Evolutionary conservation across 805 yeast genomes (phyloP).

Genomic region (Komagataella ulmi): DNA sequence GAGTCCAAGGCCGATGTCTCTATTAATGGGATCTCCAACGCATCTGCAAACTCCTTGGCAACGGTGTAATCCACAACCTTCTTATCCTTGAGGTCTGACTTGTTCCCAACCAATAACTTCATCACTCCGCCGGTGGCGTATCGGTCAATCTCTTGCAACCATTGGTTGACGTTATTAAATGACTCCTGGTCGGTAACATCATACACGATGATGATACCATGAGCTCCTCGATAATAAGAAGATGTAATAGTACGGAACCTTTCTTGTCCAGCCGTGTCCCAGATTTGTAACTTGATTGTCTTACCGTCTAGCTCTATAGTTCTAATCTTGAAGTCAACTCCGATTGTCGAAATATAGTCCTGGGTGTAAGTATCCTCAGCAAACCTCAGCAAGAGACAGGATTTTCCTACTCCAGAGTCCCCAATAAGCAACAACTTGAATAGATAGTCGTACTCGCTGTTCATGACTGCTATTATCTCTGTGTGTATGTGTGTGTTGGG

Average conservation of each 20-base stretch:
- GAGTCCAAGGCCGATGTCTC: conserved; percentile 94
- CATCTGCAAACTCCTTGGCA: conserved; percentile 96
- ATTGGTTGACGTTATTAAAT: conserved; percentile 91
- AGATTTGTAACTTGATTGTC: conserved; percentile 92
- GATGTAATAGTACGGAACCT: conserved; percentile 96
- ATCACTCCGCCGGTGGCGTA: conserved; percentile 96
- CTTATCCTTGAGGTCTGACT: conserved; percentile 87
- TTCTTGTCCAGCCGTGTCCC: conserved; percentile 99
- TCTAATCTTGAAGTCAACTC: conserved; percentile 88
- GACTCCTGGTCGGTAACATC: conserved; percentile 97
- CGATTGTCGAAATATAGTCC: conserved; percentile 94
- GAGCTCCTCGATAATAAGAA: conserved; percentile 96
- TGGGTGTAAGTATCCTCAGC: conserved; percentile 97
- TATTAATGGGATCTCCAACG: conserved; percentile 84
- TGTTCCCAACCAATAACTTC: conserved; percentile 92
- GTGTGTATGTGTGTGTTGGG: background rate
- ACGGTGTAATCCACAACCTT: conserved; percentile 92
- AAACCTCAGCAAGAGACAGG: conserved; percentile 86
- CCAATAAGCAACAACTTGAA: conserved; percentile 93
- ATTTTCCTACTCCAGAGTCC: conserved; percentile 97
- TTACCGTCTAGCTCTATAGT: conserved; percentile 92
- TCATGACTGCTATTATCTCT: conserved; percentile 30
- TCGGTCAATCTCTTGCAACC: conserved; percentile 97
- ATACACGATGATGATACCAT: conserved; percentile 94
- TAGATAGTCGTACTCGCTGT: conserved; percentile 94